Base-by-base conservation (phyloP, 495 filamentous ascomycete species). In the Usnea hakonensis region DNA sequence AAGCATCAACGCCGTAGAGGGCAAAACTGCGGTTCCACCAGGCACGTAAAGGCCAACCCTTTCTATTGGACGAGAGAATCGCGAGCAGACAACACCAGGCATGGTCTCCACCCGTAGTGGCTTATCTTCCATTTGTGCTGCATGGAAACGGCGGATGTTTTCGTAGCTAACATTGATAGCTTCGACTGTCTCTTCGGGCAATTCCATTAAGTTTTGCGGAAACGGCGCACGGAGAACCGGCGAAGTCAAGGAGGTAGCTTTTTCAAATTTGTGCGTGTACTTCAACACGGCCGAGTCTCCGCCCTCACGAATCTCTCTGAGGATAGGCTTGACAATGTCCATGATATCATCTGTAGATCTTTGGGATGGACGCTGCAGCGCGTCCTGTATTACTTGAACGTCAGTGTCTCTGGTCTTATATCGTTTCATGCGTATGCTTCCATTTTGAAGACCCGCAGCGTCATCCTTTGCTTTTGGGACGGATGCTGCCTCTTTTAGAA, bases 211-310 rank as follows among this genome's bases (percentile, higher is more conserved):
- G 28, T 84, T 79, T 61, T 85, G 75, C 0, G 90, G 85, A 78
- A 95, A 98, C 0, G 94, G 94, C 0, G 94, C 93, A 58, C 80
- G 83, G 63, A 98, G 77, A 43, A 98, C 91, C 0, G 92, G 90
- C 0, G 91, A 92, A 19, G 84, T 94, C 53, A 98, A 77, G 0
- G 89, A 91, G 0, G 87, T 93, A 1, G 94, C 95, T 75, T 90
- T 95, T 68, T 98, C 94, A 67, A 98, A 98, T 76, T 94, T 93
- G 81, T 95, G 90, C 0, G 94, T 97, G 70, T 95, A 97, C 58
- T 86, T 86, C 54, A 97, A 82, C 17, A 98, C 79, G 2, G 88
- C 94, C 65, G 87, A 85, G 73, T 98, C 94, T 32, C 94, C 95
- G 48, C 85, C 81, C 26, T 83, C 76, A 26, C 85, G 87, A 54